A percentile compares a stretch with the other conserved stretches of the same genome.
phyloP scores from a whole-genome alignment of 2,329 filamentous ascomycete genomes.

The Didymella pomorum region DNA sequence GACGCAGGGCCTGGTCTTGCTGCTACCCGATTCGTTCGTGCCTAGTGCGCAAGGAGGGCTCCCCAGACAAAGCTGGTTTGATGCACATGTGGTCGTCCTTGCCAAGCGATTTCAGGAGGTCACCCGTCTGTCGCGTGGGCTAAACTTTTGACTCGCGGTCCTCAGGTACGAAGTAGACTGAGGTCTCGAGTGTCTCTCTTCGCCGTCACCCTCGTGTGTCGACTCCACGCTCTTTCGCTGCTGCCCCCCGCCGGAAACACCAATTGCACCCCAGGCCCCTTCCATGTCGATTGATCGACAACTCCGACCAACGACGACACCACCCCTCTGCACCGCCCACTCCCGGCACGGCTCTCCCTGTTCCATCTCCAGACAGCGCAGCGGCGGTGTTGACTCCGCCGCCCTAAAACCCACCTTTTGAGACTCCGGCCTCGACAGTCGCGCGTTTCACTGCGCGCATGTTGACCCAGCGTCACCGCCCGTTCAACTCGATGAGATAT shows the following conservation, averaged over 20 bases:
- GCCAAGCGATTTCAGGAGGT: constrained; percentile 39
- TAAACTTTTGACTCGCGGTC: constrained; percentile 12
- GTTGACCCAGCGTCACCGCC: constrained; percentile 37
- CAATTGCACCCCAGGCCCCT: constrained; percentile 9
- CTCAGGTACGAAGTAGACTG: constrained; percentile 23
- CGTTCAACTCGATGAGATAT: constrained; percentile 36
- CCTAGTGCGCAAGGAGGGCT: constrained; percentile 25
- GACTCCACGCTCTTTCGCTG: constrained; percentile 44
- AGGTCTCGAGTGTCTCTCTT: constrained; percentile 16
- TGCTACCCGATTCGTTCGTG: constrained; percentile 30
- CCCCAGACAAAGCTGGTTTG: constrained; percentile 35
- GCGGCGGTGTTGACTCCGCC: constrained; percentile 12
- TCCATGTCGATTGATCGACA: constrained; percentile 21
- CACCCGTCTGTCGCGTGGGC: not conserved
- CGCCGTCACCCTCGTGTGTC: constrained; percentile 21
- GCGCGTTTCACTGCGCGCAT: constrained; percentile 41
- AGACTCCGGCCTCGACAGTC: constrained; percentile 38
- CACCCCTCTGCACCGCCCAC: constrained; percentile 22
- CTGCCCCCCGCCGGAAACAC: constrained; percentile 21
- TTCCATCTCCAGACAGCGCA: constrained; percentile 12
- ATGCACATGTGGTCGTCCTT: constrained; percentile 23
- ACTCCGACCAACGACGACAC: constrained; percentile 20
- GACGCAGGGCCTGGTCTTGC: constrained; percentile 32
- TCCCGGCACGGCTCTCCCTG: constrained; percentile 18
- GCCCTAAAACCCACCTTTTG: constrained; percentile 25